Base-by-base conservation (phyloP, 768 basidiomycete genomes). In the Russula dissimulans region DNA sequence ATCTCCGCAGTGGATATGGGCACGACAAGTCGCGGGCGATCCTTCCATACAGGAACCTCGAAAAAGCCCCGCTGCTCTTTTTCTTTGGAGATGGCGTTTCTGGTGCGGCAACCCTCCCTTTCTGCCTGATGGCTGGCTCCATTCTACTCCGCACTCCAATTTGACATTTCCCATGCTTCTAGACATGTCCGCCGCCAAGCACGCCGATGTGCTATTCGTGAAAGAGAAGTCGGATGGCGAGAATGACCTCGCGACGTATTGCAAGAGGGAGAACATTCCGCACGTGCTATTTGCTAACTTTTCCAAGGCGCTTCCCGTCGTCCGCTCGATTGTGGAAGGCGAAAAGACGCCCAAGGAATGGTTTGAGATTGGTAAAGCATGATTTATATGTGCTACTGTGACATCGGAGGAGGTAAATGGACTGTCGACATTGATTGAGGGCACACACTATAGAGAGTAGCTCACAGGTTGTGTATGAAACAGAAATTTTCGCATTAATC, bases 71-170 rank as follows among this genome's bases (percentile, higher is more conserved):
- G 3, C 85, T 81, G 2, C 76, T 95, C 10, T 95, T 99, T 75
- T 99, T 97, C 82, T 95, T 97, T 64, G 97, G 97, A 0, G 97
- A 99, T 70, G 97, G 97, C 38, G 97, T 97, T 52, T 94, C 91
- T 57, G 93, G 92, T 90, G 60, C 44, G 81, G 74, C 11, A 14
- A 26, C 22, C 22, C 1, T 26, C 22, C 22, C 22, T 26, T 26
- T 26, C 22, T 26, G 22, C 22, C 22, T 26, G 22, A 26, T 26
- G 22, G 22, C 22, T 26, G 22, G 22, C 22, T 26, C 22, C 34
- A 36, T 36, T 32, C 29, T 11, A 59, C 10, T 22, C 18, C 59
- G 29, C 38, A 34, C 29, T 47, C 44, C 44, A 26, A 22, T 52
- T 57, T 45, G 34, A 46, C 36, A 17, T 15, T 34, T 36, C 22